phyloP scores from a whole-genome alignment of 2,329 filamentous ascomycete species.

The Botryosphaeria agaves region DNA sequence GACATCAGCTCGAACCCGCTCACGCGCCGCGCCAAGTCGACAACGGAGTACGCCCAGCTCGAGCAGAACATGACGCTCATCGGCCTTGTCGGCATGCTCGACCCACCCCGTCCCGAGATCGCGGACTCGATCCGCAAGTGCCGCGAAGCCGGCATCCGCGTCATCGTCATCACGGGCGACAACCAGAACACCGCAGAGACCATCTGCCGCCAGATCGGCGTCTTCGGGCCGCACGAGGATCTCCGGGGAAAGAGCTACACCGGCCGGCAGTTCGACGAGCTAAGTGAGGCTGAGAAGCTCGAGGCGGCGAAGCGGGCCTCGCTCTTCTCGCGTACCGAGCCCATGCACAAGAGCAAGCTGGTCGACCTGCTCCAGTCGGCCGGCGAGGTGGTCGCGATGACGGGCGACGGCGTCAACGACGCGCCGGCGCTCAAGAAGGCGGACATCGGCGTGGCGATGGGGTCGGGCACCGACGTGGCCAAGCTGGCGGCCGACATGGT shows the following conservation, averaged over 20 bases:
- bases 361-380: conserved; percentile 89
- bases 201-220: conserved; percentile 91
- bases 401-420: conserved; percentile 96
- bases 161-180: conserved; percentile 96
- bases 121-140: conserved; percentile 73
- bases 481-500: conserved; percentile 98
- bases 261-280: conserved; percentile 80
- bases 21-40: conserved; percentile 58
- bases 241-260: conserved; percentile 87
- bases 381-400: conserved; percentile 96
- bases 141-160: conserved; percentile 81
- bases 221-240: conserved; percentile 70
- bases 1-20: conserved; percentile 55
- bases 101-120: conserved; percentile 88
- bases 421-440: conserved; percentile 95
- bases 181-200: conserved; percentile 96
- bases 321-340: conserved; percentile 91
- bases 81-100: conserved; percentile 88
- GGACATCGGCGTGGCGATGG: conserved; percentile 98
- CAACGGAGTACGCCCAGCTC: conserved; percentile 65
- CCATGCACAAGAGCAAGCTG: conserved; percentile 90
- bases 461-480: conserved; percentile 89
- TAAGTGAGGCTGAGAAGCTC: conserved; percentile 63
- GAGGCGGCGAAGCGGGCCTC: conserved; percentile 72
- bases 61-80: conserved; percentile 92